Conservation (phyloP, 2,329 filamentous ascomycete species). For the Verticillium klebahnii region DNA sequence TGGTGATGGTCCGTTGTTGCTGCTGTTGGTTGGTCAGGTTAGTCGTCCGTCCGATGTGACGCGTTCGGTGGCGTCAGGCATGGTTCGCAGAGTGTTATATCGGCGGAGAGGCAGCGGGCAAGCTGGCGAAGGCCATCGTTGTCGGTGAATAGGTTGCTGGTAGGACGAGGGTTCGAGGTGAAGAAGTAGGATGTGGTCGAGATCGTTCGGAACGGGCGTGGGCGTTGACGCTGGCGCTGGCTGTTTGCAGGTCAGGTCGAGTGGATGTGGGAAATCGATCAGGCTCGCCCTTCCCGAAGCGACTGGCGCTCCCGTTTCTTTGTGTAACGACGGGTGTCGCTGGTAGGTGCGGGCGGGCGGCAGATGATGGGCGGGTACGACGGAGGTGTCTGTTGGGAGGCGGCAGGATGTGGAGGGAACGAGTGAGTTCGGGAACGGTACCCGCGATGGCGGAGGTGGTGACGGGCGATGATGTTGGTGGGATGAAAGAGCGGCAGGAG, state of each 20-base stretch:
- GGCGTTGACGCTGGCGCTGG: not conserved
- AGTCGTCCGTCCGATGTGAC: constrained; percentile 7
- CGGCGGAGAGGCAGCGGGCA: not conserved
- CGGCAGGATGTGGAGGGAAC: not conserved
- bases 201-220: not conserved
- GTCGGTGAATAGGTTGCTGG: not conserved
- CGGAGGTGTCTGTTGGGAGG: not conserved
- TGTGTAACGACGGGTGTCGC: not conserved
- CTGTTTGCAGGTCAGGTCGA: not conserved
- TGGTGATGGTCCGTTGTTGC: constrained; percentile 4
- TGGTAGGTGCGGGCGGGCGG: not conserved
- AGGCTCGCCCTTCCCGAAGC: not conserved
- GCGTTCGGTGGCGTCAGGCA: not conserved
- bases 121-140: constrained; percentile 1
- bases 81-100: not conserved
- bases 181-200: not conserved
- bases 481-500: not conserved
- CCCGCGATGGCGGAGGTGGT: not conserved
- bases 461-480: not conserved
- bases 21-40: constrained; percentile 5
- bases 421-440: not conserved
- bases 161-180: not conserved
- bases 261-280: not conserved
- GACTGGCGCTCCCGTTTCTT: not conserved
- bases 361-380: not conserved